Evolutionary conservation across 352 stramenopile genomes (phyloP), one percentile per base, ranked within the genome.

Genomic region (Aphanomyces stellatus): DNA sequence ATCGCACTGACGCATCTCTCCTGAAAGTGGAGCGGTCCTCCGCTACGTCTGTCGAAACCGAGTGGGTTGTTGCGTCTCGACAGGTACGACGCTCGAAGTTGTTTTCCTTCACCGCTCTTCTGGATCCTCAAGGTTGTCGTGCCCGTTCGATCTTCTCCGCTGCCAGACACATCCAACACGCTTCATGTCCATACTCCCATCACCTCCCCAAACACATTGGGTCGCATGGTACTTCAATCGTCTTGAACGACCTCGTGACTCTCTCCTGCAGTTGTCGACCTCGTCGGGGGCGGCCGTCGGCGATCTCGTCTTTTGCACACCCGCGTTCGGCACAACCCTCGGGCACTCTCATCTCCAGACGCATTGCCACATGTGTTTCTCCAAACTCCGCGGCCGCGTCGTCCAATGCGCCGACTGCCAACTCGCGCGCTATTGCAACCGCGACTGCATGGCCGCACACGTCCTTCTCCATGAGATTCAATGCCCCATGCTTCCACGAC

Each of bases 381-480:
- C 3, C 13, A 65, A 56, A 25, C 46, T 65, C n/a, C 41, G 33
- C 27, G 59, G 59, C 35, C 13, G 31, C 17, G 25, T 57, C 25
- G 35, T 65, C 6, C 59, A 65, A 57, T 65, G 59, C 19, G 59
- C 37, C 11, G 42, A 31, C 30, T 65, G 59, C 19, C 24, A 65
- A 24, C 15, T 46, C 10, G 59, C 59, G 7, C 25, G 59, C 6
- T 65, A 65, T 30, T 65, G 59, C 46, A n/a, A 65, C 33, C 59
- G 59, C 6, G 35, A 13, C 4, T 65, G 59, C 59, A 65, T 65
- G 59, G 24, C 49, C 13, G n/a, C 49, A 8, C 59, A 65, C 33
- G 33, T 65, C 6, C 1, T 10, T 8, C 41, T 65, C 10, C 59
- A 65, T 30, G 40, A 53, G 13, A 25, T 42, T 30, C 37, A 53